Evolutionary conservation across 2,329 filamentous ascomycete genomes (phyloP).

Genomic region (Colletotrichum acutatum): DNA sequence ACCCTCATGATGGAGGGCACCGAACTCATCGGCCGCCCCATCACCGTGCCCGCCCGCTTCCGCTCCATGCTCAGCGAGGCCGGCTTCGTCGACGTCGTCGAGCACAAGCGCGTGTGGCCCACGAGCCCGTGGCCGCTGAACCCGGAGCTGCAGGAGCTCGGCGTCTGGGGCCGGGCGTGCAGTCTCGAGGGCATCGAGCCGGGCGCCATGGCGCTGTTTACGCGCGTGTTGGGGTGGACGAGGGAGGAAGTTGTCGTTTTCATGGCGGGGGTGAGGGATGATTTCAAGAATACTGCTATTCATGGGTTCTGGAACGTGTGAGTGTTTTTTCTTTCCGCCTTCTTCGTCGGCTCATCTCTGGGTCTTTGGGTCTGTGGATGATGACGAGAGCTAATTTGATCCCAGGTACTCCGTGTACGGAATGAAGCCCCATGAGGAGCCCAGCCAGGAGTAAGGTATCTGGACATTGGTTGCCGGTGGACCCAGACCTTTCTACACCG

Average conservation of each 20-base stretch:
- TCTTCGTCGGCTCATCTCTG: neutral
- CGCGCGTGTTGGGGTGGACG: slow-evolving; percentile 24
- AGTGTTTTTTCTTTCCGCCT: neutral
- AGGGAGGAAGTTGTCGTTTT: slow-evolving; percentile 14
- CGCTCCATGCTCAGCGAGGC: slow-evolving; percentile 41
- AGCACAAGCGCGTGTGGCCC: slow-evolving; percentile 46
- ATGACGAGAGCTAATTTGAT: neutral
- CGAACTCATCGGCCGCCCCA: slow-evolving; percentile 42
- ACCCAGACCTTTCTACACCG: no score
- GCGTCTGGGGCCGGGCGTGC: slow-evolving; percentile 22
- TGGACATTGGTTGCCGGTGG: no score
- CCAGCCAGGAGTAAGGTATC: neutral
- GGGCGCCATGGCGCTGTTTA: slow-evolving; percentile 39
- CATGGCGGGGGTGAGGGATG: slow-evolving; percentile 27
- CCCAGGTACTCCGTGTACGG: neutral
- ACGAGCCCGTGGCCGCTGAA: slow-evolving; percentile 47
- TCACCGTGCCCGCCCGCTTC: slow-evolving; percentile 42
- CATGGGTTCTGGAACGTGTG: slow-evolving; percentile 48
- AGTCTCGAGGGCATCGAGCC: slow-evolving; percentile 42
- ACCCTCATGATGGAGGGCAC: slow-evolving; percentile 44
- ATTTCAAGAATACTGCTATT: slow-evolving; percentile 38
- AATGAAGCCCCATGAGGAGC: neutral
- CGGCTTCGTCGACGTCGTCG: slow-evolving; percentile 48
- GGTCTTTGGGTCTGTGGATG: neutral
- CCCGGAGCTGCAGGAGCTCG: neutral